Base-by-base conservation (phyloP, 176 grass and related monocot species). In the Juncus effusus region DNA sequence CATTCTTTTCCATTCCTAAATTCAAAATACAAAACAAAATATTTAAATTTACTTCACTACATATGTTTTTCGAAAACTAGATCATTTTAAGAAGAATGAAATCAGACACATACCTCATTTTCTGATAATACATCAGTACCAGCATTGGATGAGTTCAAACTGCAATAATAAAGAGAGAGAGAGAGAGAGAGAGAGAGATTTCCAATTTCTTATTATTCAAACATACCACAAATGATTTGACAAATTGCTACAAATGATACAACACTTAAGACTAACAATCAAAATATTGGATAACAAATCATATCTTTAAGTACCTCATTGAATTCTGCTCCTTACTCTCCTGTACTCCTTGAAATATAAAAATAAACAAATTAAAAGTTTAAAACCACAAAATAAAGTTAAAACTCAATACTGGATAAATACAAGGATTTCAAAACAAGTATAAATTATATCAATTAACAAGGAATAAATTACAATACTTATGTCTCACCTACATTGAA, bases 321-420 rank as follows among this genome's bases (percentile, higher is more conserved):
- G 28, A 38, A 42, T 47, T 45, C 16, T 44, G n/a, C 6, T 16
- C 68, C 50, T 55, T 47, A 39, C 13, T 55, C 73, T 69, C 82
- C 74, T 86, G 82, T 38, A 69, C 54, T 81, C 74, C 82, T 95
- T 89, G 76, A 89, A 67, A 86, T 78, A 40, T 59, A 65, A 80
- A 84, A 58, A 67, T 40, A 76, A 76, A 47, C 44, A 47, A 47
- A 47, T 71, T 44, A 28, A 69, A 55, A 38, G 66, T 56, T 36
- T 52, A 69, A 10, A 8, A 14, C 51, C n/a, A 56, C 36, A 56
- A 10, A 59, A 72, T 57, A 38, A 45, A 12, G 36, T 36, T 13
- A 47, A 42, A 70, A 4, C 42, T 40, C 6, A 51, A 58, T 59
- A 58, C 54, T 40, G 57, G 38, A 9, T 58, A 56, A 72, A 28